Conservation (phyloP, 768 basidiomycete genomes). For the Kwoniella heveanensis region DNA sequence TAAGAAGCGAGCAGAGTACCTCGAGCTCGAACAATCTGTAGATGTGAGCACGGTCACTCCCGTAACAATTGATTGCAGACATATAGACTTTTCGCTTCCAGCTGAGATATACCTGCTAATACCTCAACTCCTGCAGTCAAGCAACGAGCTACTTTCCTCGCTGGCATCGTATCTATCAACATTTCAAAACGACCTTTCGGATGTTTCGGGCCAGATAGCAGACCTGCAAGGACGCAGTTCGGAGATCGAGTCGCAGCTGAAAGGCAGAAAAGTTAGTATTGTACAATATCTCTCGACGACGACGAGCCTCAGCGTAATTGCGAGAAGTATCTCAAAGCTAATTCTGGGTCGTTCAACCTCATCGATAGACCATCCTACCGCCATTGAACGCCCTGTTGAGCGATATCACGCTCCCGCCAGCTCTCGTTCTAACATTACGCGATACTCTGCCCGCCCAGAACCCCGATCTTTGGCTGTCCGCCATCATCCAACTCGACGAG, state of each 20-base stretch:
- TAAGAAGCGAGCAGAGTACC: slow-evolving; percentile 35
- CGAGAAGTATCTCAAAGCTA: too few species aligned
- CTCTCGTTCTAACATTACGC: slow-evolving; percentile 72
- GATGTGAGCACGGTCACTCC: too few species aligned
- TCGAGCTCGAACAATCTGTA: slow-evolving; percentile 44
- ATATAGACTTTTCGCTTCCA: too few species aligned
- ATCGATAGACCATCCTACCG: slow-evolving; percentile 82
- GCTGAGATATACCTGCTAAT: slow-evolving; percentile 1
- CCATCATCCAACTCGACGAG: slow-evolving; percentile 77
- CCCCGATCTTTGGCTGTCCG: slow-evolving; percentile 78
- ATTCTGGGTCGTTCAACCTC: too few species aligned
- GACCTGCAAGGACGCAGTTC: slow-evolving; percentile 88
- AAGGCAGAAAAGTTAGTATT: slow-evolving; percentile 73
- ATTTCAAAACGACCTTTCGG: slow-evolving; percentile 90
- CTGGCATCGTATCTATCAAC: slow-evolving; percentile 89
- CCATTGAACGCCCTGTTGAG: slow-evolving; percentile 78
- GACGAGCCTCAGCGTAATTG: too few species aligned
- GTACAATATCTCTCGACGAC: not conserved
- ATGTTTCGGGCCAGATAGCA: slow-evolving; percentile 93
- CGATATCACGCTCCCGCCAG: slow-evolving; percentile 79
- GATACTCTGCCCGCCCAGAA: slow-evolving; percentile 72
- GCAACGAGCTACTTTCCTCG: slow-evolving; percentile 78
- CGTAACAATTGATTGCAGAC: too few species aligned
- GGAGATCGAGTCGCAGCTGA: slow-evolving; percentile 82
- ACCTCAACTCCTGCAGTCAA: slow-evolving; percentile 64